Conservation (phyloP, 495 filamentous ascomycete genomes). For the Aeminium ludgeri region DNA sequence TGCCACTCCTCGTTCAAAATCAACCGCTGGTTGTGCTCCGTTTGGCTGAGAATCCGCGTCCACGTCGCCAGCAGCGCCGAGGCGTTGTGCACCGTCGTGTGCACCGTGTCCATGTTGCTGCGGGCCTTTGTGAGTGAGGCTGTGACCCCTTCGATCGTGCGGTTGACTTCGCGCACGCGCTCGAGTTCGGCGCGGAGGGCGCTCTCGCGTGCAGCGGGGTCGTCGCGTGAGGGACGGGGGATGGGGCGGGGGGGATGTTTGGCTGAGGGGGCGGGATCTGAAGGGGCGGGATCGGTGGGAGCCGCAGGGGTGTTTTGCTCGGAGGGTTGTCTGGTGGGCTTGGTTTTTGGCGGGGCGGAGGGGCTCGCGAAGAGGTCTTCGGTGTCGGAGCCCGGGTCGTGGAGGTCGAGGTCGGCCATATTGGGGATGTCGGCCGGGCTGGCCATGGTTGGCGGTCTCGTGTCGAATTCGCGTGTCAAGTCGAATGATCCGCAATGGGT, state of each 20-base stretch:
- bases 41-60: conserved; percentile 89
- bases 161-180: conserved; percentile 66
- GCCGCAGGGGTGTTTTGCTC: conserved; percentile 17
- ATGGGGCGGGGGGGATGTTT: too few relatives aligned
- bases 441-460: conserved; percentile 9
- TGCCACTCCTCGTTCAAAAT: conserved; percentile 82
- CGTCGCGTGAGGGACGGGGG: conserved; percentile 33
- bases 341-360: conserved; percentile 26
- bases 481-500: not conserved
- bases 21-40: conserved; percentile 88
- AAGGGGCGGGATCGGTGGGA: conserved; percentile 32
- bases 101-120: conserved; percentile 86
- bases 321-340: too few relatives aligned
- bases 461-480: conserved; percentile 9
- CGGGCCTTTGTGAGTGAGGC: conserved; percentile 63
- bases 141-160: conserved; percentile 70
- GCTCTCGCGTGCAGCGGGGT: conserved; percentile 54
- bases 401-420: conserved; percentile 16
- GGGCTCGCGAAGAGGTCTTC: conserved; percentile 64
- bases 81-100: conserved; percentile 68
- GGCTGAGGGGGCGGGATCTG: conserved; percentile 28
- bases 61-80: conserved; percentile 89
- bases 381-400: conserved; percentile 26
- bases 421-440: conserved; percentile 6
- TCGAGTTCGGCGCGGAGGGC: conserved; percentile 63